Evolutionary conservation across 352 stramenopile genomes (phyloP).

Genomic region (Phytophthora fragariae): DNA sequence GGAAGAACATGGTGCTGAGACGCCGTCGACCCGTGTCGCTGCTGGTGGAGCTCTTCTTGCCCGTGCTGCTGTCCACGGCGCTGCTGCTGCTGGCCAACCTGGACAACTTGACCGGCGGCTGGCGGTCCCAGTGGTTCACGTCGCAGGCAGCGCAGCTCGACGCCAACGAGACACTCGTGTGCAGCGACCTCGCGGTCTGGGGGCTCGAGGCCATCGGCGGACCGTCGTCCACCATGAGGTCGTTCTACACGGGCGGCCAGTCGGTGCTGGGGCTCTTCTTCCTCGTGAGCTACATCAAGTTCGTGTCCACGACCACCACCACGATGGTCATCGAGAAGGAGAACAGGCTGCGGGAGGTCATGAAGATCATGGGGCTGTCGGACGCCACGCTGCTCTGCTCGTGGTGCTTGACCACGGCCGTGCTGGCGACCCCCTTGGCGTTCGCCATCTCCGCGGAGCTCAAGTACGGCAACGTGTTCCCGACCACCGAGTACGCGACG

Average conservation of each 20-base stretch:
- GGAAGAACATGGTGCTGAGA: slow-evolving; percentile 77
- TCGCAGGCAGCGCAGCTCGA: slow-evolving; percentile 28
- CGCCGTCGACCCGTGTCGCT: slow-evolving; percentile 52
- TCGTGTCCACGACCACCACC: slow-evolving; percentile 74
- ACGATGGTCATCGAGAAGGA: slow-evolving; percentile 88
- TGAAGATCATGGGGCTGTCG: slow-evolving; percentile 88
- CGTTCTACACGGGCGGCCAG: slow-evolving; percentile 73
- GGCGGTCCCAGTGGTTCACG: slow-evolving; percentile 47
- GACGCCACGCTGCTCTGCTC: slow-evolving; percentile 69
- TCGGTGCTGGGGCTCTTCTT: slow-evolving; percentile 69
- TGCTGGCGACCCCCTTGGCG: slow-evolving; percentile 59
- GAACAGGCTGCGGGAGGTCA: slow-evolving; percentile 75
- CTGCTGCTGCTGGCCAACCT: slow-evolving; percentile 73
- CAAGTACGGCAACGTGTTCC: slow-evolving; percentile 76
- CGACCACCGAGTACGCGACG: slow-evolving; percentile 60
- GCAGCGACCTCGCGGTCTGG: slow-evolving; percentile 39
- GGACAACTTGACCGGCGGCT: slow-evolving; percentile 44
- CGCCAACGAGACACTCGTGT: slow-evolving; percentile 43
- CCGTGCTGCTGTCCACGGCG: slow-evolving; percentile 54
- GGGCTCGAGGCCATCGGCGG: slow-evolving; percentile 44
- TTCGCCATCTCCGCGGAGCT: slow-evolving; percentile 60
- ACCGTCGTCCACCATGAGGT: slow-evolving; percentile 49
- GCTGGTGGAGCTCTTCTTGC: slow-evolving; percentile 65
- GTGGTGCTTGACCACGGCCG: slow-evolving; percentile 59
- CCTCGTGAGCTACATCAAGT: slow-evolving; percentile 68